Evolutionary conservation across 2,329 filamentous ascomycete genomes (phyloP).

Genomic region (Apiospora arundinis): DNA sequence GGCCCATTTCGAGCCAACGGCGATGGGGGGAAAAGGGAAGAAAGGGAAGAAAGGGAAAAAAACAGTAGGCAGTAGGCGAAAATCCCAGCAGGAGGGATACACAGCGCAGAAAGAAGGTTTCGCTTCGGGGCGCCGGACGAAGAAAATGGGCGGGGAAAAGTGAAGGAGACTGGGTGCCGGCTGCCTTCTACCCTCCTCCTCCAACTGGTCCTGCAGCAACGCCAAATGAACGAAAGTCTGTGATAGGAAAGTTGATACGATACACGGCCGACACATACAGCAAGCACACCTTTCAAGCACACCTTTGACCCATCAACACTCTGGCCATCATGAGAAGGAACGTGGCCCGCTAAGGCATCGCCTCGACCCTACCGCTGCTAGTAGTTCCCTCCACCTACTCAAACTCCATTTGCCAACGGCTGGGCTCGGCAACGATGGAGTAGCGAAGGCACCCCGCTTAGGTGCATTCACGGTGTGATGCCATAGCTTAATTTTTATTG

Average conservation of each 20-base stretch:
- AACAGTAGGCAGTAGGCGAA: neutral
- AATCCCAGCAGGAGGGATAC: neutral
- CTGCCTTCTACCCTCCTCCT: too few species aligned
- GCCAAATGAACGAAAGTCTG: neutral
- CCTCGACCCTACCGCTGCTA: neutral
- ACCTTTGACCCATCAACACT: neutral
- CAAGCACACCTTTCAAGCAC: too few species aligned
- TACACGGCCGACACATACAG: neutral
- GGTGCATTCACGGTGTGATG: neutral
- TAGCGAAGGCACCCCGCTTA: neutral
- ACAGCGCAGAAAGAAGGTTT: neutral
- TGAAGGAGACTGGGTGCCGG: too few species aligned
- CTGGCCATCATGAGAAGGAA: neutral
- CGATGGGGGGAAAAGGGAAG: neutral
- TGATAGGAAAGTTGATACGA: neutral
- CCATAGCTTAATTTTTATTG: neutral
- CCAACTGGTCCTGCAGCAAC: neutral
- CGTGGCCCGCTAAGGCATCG: neutral
- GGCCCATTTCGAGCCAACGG: neutral
- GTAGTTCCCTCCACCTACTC: neutral
- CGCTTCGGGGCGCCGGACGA: too few species aligned
- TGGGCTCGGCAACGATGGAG: slow-evolving; percentile 12
- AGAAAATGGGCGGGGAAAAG: too few species aligned
- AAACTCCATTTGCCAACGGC: slow-evolving; percentile 12
- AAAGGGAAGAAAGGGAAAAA: neutral